phyloP scores from a whole-genome alignment of 768 basidiomycete genomes.

The Podaxis carcinomalis region DNA sequence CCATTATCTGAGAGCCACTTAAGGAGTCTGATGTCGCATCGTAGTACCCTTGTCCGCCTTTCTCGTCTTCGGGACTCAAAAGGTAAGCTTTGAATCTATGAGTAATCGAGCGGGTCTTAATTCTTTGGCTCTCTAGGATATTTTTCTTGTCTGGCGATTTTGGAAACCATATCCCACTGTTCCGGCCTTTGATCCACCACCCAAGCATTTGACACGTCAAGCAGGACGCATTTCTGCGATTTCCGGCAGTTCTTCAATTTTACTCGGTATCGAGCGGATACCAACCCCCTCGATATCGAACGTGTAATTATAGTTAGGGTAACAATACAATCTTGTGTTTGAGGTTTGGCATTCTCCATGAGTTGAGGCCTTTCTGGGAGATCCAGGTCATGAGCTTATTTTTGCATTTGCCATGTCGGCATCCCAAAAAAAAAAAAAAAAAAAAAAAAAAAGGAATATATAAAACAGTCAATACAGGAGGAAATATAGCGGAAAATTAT shows the following conservation, averaged over 20 bases:
- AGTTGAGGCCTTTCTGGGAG: not conserved
- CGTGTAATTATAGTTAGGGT: conserved; percentile 6
- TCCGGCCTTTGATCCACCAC: conserved; percentile 5
- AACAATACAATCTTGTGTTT: not conserved
- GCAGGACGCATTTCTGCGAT: not conserved
- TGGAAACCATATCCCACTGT: conserved; percentile 18
- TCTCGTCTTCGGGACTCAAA: conserved; percentile 45
- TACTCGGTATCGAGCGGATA: not conserved
- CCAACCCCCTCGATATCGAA: not conserved
- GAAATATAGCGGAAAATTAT: conserved; percentile 33
- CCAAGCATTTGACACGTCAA: conserved; percentile 2
- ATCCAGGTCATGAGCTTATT: not conserved
- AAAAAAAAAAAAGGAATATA: not conserved
- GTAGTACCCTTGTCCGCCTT: conserved; percentile 47
- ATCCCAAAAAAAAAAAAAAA: conserved; percentile 1
- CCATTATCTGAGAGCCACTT: not conserved
- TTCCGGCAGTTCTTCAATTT: not conserved
- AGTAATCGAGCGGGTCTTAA: conserved; percentile 1
- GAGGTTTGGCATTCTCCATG: not conserved
- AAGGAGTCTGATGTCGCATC: not conserved
- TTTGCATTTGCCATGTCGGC: not conserved
- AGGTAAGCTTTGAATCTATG: conserved; percentile 25
- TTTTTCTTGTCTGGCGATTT: conserved; percentile 32
- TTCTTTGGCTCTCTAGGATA: conserved; percentile 26
- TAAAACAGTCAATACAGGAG: conserved; percentile 19